phyloP scores from a whole-genome alignment of 352 stramenopile genomes.

The Phytophthora rubi region DNA sequence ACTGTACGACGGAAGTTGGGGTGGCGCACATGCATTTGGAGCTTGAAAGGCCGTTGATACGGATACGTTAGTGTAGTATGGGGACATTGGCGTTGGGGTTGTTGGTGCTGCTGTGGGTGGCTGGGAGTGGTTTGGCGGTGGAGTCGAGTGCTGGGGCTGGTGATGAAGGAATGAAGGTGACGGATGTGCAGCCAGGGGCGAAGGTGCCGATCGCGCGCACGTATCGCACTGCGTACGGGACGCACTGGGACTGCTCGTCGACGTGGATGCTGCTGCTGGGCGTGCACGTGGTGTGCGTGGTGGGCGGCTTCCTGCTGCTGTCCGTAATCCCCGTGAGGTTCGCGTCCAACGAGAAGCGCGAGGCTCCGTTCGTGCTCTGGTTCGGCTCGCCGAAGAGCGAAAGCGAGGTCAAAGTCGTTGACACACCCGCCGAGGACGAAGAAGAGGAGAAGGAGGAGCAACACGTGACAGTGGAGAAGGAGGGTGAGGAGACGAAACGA shows the following conservation, averaged over 20 bases:
- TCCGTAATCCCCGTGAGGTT: conserved; percentile 48
- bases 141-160: neutral
- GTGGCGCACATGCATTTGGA: neutral
- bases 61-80: neutral
- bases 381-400: conserved; percentile 21
- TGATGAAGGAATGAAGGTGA: neutral
- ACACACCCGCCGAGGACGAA: neutral
- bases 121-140: neutral
- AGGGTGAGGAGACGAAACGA: neutral
- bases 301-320: conserved; percentile 46
- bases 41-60: neutral
- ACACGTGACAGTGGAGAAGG: neutral
- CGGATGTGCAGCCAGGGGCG: conserved; percentile 5
- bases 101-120: neutral
- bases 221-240: conserved; percentile 69
- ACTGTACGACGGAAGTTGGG: neutral
- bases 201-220: conserved; percentile 34
- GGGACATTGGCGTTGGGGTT: neutral
- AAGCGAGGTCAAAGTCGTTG: conserved; percentile 2
- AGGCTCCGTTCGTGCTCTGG: conserved; percentile 47
- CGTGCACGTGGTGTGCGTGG: conserved; percentile 41
- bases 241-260: conserved; percentile 53
- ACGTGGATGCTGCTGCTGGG: conserved; percentile 54
- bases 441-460: neutral
- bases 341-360: conserved; percentile 20